A percentile compares a stretch with the other conserved stretches of the same genome.
Evolutionary conservation across 164 flowering plant genomes (phyloP).

Genomic region (Protea cynaroides): DNA sequence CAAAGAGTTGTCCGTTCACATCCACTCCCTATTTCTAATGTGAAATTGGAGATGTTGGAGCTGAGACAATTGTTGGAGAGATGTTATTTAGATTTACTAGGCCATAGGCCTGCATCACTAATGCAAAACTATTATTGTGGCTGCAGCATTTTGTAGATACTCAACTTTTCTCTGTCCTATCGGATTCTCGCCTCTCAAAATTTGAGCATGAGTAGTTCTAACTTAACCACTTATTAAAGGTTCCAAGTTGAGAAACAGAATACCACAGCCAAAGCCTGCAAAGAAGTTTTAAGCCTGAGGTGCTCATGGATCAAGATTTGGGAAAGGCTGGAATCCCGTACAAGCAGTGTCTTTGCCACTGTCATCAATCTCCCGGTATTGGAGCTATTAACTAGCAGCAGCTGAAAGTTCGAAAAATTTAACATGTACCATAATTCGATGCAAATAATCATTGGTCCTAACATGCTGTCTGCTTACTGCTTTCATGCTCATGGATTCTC

Average conservation of each 20-base stretch:
- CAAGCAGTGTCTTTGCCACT: background rate
- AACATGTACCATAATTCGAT: background rate
- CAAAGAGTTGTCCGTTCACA: background rate
- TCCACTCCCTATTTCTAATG: background rate
- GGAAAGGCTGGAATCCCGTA: background rate
- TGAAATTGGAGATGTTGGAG: background rate
- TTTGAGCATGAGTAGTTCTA: constrained; percentile 37
- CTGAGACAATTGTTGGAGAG: background rate
- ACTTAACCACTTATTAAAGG: constrained; percentile 4
- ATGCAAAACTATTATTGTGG: background rate
- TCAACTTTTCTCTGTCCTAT: constrained; percentile 67
- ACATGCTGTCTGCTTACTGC: background rate
- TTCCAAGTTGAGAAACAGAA: background rate
- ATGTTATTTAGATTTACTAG: background rate
- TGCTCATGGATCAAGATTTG: background rate
- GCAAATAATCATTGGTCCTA: background rate
- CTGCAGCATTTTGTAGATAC: constrained; percentile 88
- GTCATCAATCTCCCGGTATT: background rate
- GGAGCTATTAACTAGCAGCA: no score
- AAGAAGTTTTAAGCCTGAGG: background rate
- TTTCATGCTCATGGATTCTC: background rate
- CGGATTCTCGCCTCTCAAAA: constrained; percentile 63
- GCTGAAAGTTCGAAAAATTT: background rate
- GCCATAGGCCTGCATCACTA: background rate
- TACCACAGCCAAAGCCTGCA: background rate